Evolutionary conservation across 805 yeast genomes (phyloP).

Genomic region (Metschnikowia shivogae): DNA sequence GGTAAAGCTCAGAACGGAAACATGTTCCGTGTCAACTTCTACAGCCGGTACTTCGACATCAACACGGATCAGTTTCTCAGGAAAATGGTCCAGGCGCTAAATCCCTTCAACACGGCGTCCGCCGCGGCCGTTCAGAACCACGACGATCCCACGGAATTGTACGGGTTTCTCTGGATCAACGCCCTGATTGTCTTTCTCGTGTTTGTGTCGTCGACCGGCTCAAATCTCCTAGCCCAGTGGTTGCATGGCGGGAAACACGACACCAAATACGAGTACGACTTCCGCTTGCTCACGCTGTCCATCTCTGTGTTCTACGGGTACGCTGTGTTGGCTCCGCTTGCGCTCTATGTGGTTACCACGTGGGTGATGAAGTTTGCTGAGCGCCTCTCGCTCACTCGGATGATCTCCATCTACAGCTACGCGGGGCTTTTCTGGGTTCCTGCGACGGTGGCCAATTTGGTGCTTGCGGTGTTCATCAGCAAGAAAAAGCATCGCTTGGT

Average conservation of each 20-base stretch:
- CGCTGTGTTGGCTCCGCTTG: conserved; percentile 59
- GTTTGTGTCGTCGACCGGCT: conserved; percentile 71
- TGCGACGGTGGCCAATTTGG: conserved; percentile 56
- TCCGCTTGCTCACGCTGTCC: conserved; percentile 61
- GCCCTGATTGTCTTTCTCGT: conserved; percentile 72
- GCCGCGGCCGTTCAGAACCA: conserved; percentile 14
- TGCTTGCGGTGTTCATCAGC: conserved; percentile 51
- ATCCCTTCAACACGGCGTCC: conserved; percentile 42
- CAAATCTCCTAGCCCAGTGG: conserved; percentile 58
- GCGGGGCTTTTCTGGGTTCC: conserved; percentile 85
- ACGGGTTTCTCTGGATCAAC: conserved; percentile 89
- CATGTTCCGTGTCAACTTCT: conserved; percentile 46
- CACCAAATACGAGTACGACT: conserved; percentile 52
- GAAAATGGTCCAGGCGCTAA: conserved; percentile 53
- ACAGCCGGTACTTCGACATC: conserved; percentile 65
- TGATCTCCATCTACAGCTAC: conserved; percentile 80
- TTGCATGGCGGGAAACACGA: conserved; percentile 36
- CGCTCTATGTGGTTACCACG: conserved; percentile 48
- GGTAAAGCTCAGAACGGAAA: conserved; percentile 25
- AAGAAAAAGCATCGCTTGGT: conserved; percentile 26
- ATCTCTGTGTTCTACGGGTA: conserved; percentile 73
- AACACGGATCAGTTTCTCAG: conserved; percentile 57
- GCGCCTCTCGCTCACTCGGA: conserved; percentile 49
- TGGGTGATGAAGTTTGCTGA: conserved; percentile 52
- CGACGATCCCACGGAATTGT: conserved; percentile 55